phyloP scores from a whole-genome alignment of 2,329 filamentous ascomycete genomes.

The Monosporascus sp. region DNA sequence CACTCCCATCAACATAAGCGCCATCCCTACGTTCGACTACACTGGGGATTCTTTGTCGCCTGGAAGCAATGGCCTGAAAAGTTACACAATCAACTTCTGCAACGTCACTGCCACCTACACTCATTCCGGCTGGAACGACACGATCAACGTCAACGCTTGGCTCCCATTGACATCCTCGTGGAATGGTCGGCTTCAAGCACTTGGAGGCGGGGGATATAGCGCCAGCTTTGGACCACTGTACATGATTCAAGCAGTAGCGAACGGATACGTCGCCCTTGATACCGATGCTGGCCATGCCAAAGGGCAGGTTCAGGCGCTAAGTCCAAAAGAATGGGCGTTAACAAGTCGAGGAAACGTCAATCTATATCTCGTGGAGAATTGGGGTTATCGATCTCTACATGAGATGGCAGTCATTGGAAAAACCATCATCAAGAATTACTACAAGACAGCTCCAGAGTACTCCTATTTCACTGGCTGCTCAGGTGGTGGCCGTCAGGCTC shows the following conservation, averaged over 20 bases:
- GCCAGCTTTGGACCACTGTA: conserved; percentile 16
- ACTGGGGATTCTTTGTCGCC: no score
- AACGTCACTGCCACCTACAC: conserved; percentile 37
- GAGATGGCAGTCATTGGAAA: conserved; percentile 45
- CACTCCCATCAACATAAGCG: no score
- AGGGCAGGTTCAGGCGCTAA: background rate
- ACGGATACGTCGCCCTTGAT: conserved; percentile 18
- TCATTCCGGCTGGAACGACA: conserved; percentile 34
- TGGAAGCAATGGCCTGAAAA: no score
- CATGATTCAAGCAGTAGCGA: conserved; percentile 14
- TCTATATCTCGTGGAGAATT: conserved; percentile 12
- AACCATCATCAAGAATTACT: conserved; percentile 40
- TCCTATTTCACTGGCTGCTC: conserved; percentile 52
- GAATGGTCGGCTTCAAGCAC: conserved; percentile 31
- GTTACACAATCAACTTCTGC: conserved; percentile 23
- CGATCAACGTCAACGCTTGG: conserved; percentile 29
- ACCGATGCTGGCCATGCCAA: conserved; percentile 19
- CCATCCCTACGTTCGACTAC: no score
- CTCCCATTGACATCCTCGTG: conserved; percentile 25
- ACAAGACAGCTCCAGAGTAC: conserved; percentile 35
- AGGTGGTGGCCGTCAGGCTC: conserved; percentile 49
- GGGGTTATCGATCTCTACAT: conserved; percentile 29
- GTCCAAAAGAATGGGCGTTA: conserved; percentile 14
- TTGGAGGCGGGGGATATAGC: conserved; percentile 30
- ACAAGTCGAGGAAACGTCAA: conserved; percentile 18